Evolutionary conservation across 2,329 filamentous ascomycete species (phyloP), one percentile per base, ranked within the genome.

Genomic region (Sclerotinia minor): DNA sequence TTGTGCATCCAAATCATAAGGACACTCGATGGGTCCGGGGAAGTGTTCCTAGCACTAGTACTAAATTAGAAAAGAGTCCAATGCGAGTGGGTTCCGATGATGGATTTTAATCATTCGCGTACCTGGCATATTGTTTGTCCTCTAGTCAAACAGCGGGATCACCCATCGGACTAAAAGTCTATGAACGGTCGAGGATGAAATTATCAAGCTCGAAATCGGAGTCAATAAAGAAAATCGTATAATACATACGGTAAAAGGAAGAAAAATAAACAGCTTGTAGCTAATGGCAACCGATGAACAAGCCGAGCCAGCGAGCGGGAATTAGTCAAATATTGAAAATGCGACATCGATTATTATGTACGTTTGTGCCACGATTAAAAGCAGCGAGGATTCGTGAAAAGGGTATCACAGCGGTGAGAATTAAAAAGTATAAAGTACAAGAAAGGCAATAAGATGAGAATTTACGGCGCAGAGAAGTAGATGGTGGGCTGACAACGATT

Each of bases 51-150:
- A 67, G 38, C 21, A 67, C 47, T 61, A 67, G 47, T 29, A 53
- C 55, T 49, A 58, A 59, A 35, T 59, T 26, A 35, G 29, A 45
- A 38, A 50, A 26, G 32, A 49, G 21, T 21, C n/a, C 9, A 59
- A 41, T 63, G 57, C 58, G 29, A 61, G 58, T 35, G 58, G 58
- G 47, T 49, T 32, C 52, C 47, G 49, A 29, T 53, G 63, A 57
- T 44, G 17, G 52, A 57, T 54, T 54, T 54, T 47, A 15, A 38
- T 19, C 41, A 50, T 65, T 54, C 64, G 52, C 54, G 55, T 67
- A 63, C 65, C 65, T 67, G 65, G 65, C 55, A 61, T 67, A 61
- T 53, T 35, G 55, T 67, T 65, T 45, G 15, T 35, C n/a, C 58
- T 52, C 65, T 63, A 52, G 60, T 67, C 35, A 44, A 57, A 47